phyloP scores from a whole-genome alignment of 495 filamentous ascomycete genomes.

The Penicillium roqueforti region DNA sequence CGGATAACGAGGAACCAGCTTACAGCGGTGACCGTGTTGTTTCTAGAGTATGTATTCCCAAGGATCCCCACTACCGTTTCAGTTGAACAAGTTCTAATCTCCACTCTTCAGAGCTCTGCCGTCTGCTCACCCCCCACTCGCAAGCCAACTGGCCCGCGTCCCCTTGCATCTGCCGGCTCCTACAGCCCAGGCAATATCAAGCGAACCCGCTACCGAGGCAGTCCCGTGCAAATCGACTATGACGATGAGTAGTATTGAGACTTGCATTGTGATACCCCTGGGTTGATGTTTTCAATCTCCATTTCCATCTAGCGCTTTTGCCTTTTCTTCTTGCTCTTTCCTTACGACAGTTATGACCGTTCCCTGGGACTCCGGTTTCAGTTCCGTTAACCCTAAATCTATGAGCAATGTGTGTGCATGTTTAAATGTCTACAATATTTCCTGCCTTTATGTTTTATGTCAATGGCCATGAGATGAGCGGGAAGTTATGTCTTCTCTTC shows the following conservation, averaged over 20 bases:
- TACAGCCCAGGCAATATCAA: conserved; percentile 47
- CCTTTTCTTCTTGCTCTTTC: conserved; percentile 13
- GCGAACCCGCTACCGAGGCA: conserved; percentile 43
- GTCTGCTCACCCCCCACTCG: conserved; percentile 46
- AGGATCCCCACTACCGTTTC: background rate
- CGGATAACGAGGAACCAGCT: conserved; percentile 33
- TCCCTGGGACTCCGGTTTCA: background rate
- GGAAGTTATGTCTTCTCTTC: conserved; percentile 7
- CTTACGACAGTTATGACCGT: conserved; percentile 3
- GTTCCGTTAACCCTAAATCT: background rate
- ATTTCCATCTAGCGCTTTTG: background rate
- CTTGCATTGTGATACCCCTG: conserved; percentile 27
- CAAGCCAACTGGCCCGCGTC: conserved; percentile 54
- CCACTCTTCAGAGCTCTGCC: conserved; percentile 30
- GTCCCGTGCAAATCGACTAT: conserved; percentile 46
- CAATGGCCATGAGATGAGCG: background rate
- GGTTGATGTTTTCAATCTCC: conserved; percentile 16
- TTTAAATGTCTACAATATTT: conserved; percentile 5
- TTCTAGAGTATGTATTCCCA: conserved; percentile 33
- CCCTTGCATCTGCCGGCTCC: conserved; percentile 42
- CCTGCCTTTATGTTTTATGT: background rate
- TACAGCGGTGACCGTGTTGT: conserved; percentile 42
- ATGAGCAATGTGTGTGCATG: conserved; percentile 6
- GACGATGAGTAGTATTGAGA: conserved; percentile 36
- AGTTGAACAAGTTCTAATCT: background rate